These are phyloP conservation scores for Polychaeton citri DNA, from an alignment of 2,329 filamentous ascomycete genomes.

Conservation along the genomic window DNA sequence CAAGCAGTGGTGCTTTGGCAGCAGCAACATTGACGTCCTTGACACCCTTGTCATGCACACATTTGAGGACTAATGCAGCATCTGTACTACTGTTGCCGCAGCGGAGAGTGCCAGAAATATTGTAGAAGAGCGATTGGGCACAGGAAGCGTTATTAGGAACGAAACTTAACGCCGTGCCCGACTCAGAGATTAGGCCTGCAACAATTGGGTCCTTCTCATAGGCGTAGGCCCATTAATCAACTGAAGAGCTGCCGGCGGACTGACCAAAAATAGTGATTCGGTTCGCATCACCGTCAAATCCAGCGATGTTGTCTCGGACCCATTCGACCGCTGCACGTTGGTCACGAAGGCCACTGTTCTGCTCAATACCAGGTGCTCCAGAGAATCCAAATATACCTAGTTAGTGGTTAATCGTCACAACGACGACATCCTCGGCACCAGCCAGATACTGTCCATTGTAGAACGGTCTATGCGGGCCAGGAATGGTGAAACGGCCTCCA, in stretches of 20 bases:
- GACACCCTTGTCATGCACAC: too few relatives aligned
- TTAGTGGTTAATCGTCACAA: conserved; percentile 31
- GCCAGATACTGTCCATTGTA: conserved; percentile 24
- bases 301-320: conserved; percentile 36
- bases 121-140: conserved; percentile 16
- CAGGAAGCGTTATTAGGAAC: conserved; percentile 22
- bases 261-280: conserved; percentile 17
- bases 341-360: conserved; percentile 41
- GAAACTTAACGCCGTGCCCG: conserved; percentile 31
- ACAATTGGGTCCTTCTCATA: conserved; percentile 25
- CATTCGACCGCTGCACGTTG: conserved; percentile 41
- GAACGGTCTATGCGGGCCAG: conserved; percentile 23
- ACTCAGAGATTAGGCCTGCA: conserved; percentile 24
- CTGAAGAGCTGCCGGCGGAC: conserved; percentile 13
- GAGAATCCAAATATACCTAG: conserved; percentile 32
- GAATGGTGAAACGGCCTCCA: too few relatives aligned
- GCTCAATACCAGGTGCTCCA: conserved; percentile 16
- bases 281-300: conserved; percentile 34
- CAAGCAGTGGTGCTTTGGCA: too few relatives aligned
- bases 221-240: conserved; percentile 21
- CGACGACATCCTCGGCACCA: conserved; percentile 24
- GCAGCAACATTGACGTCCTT: too few relatives aligned
- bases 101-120: conserved; percentile 6
- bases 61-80: conserved; percentile 12
- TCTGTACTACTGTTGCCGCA: conserved; percentile 33